A percentile compares a stretch with the other conserved stretches of the same genome.
Evolutionary conservation across 202 grass and related monocot genomes (phyloP).

Genomic region (Zizania palustris): DNA sequence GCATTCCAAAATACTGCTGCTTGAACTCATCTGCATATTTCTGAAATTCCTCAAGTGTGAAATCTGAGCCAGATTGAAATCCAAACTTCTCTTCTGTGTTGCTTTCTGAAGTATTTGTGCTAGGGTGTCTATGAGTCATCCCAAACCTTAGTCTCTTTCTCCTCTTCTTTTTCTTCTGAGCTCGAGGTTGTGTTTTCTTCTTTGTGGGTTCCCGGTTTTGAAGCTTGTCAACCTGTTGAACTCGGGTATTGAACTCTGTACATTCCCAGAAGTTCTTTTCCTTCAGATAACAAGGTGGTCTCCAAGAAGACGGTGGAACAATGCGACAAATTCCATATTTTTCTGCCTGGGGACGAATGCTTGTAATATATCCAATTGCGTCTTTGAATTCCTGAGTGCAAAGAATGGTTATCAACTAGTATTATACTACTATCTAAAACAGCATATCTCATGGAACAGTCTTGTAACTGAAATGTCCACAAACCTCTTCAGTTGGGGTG

Average conservation of each 20-base stretch:
- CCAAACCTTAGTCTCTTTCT: constrained; percentile 85
- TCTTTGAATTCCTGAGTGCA: constrained; percentile 84
- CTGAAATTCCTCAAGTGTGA: constrained; percentile 74
- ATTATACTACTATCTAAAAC: constrained; percentile 27
- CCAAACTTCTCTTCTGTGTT: constrained; percentile 87
- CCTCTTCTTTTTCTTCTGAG: constrained; percentile 69
- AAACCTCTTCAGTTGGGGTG: constrained; percentile 93
- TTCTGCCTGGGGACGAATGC: constrained; percentile 70
- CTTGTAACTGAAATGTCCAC: constrained; percentile 12
- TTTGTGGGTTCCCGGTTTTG: constrained; percentile 81
- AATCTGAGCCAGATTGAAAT: constrained; percentile 93
- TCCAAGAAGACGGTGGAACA: constrained; percentile 85
- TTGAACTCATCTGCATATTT: constrained; percentile 76
- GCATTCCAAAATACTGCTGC: constrained; percentile 75
- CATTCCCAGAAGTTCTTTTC: constrained; percentile 73
- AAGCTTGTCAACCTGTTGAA: constrained; percentile 96
- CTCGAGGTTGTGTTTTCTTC: constrained; percentile 58
- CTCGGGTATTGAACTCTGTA: constrained; percentile 79
- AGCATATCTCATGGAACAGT: constrained; percentile 9
- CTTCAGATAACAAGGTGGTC: constrained; percentile 67
- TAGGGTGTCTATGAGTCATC: constrained; percentile 66
- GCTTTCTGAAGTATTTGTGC: constrained; percentile 38
- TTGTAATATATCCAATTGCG: constrained; percentile 78
- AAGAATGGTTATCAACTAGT: constrained; percentile 35
- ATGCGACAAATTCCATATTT: constrained; percentile 93